These are phyloP conservation scores for Neurospora africana DNA, from an alignment of 495 filamentous ascomycete genomes.

Conservation along the genomic window DNA sequence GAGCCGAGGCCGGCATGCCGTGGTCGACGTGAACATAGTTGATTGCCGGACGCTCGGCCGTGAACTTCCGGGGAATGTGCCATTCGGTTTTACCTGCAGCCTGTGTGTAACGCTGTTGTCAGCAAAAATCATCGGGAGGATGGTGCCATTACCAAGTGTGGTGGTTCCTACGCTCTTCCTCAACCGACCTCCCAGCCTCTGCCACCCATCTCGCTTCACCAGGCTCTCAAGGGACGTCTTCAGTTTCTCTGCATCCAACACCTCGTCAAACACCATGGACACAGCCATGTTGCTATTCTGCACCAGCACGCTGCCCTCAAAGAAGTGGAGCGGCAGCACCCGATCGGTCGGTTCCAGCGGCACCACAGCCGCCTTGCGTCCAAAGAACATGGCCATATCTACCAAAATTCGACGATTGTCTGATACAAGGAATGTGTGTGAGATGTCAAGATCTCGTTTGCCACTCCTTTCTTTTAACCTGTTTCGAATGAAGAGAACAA, in stretches of 20 bases:
- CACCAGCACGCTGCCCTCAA: conserved; percentile 27
- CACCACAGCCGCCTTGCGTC: conserved; percentile 5
- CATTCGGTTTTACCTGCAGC: conserved; percentile 27
- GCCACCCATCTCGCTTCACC: conserved; percentile 27
- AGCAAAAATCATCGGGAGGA: neutral
- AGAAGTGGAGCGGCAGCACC: conserved; percentile 27
- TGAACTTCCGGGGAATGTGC: conserved; percentile 32
- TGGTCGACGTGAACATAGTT: conserved; percentile 21
- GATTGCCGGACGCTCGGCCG: conserved; percentile 21
- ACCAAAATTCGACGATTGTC: neutral
- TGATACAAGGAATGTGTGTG: neutral
- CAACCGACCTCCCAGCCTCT: conserved; percentile 31
- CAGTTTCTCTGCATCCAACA: conserved; percentile 33
- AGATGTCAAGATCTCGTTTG: neutral
- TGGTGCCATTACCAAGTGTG: neutral
- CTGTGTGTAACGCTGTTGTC: conserved; percentile 5
- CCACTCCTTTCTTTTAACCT: neutral
- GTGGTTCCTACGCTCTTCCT: conserved; percentile 21
- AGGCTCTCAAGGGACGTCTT: conserved; percentile 21
- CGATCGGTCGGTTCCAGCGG: conserved; percentile 22
- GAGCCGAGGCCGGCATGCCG: conserved; percentile 11
- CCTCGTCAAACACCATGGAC: conserved; percentile 36
- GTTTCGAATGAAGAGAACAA: neutral
- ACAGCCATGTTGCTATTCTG: conserved; percentile 27
- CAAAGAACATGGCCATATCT: conserved; percentile 10